Conservation (phyloP, 2,329 filamentous ascomycete genomes). For the Drechslerella dactyloides region DNA sequence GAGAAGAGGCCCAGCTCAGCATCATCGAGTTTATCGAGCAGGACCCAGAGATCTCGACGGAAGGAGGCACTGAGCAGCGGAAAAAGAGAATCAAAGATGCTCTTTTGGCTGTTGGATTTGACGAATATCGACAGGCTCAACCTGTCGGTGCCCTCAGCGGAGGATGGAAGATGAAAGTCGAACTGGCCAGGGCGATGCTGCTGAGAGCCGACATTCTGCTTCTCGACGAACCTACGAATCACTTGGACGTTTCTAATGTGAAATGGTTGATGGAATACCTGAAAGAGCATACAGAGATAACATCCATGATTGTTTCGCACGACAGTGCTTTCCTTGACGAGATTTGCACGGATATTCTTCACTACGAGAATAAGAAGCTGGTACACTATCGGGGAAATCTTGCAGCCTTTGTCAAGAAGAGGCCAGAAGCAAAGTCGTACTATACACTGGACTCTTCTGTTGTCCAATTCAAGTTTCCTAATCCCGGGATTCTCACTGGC, state of each 20-base stretch:
- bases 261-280: conserved; percentile 95
- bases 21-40: conserved; percentile 93
- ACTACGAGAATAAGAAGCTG: conserved; percentile 98
- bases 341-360: conserved; percentile 98
- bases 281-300: conserved; percentile 94
- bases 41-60: conserved; percentile 48
- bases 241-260: conserved; percentile 94
- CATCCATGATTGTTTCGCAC: conserved; percentile 96
- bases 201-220: conserved; percentile 95
- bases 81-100: conserved; percentile 81
- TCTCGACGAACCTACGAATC: conserved; percentile 98
- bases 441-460: conserved; percentile 89
- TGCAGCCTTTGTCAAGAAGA: conserved; percentile 80
- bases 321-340: conserved; percentile 97
- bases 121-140: conserved; percentile 84
- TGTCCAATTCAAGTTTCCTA: conserved; percentile 97
- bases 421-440: conserved; percentile 95
- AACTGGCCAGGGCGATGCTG: conserved; percentile 93
- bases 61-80: conserved; percentile 50
- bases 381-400: conserved; percentile 83
- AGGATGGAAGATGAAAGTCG: conserved; percentile 99
- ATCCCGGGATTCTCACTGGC: conserved; percentile 89
- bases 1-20: conserved; percentile 93
- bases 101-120: conserved; percentile 90
- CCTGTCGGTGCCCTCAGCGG: conserved; percentile 93